These are phyloP conservation scores for Durusdinium trenchii DNA, from an alignment of 73 alveolate genomes.

Conservation along the genomic window DNA sequence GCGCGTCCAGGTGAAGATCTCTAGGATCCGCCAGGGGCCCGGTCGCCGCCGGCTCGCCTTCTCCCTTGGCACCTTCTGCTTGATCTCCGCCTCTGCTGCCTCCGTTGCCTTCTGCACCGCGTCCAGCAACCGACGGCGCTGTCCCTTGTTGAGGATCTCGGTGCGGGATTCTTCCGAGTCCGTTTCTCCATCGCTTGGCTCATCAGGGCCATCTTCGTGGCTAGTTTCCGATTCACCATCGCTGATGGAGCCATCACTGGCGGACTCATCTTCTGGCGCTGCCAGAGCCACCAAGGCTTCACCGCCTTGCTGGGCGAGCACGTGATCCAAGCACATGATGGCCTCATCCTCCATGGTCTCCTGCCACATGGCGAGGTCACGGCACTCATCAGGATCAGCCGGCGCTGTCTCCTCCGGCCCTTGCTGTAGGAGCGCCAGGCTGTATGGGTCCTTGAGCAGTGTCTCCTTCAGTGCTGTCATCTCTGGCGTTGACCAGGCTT, in stretches of 20 bases:
- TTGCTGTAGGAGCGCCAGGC: not conserved
- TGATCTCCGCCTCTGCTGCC: not conserved
- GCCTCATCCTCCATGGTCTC: not conserved
- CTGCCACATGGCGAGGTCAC: slow-evolving; percentile 2
- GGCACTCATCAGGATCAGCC: not conserved
- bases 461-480: not conserved
- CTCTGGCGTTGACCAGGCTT: not conserved
- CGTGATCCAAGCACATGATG: not conserved
- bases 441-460: not conserved
- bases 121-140: not conserved
- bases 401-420: too few species aligned
- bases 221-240: not conserved
- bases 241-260: slow-evolving; percentile 7
- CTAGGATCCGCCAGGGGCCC: not conserved
- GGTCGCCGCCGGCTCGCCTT: too few species aligned
- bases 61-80: not conserved
- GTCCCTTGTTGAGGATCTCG: slow-evolving; percentile 11
- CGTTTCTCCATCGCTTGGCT: not conserved
- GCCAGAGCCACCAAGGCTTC: not conserved
- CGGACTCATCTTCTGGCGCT: not conserved
- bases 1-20: slow-evolving; percentile 46
- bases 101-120: not conserved
- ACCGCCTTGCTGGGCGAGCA: too few species aligned
- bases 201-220: not conserved
- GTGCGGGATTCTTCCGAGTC: not conserved